These are phyloP conservation scores for Gillenia trifoliata DNA, from an alignment of 306 rosid genomes.

Conservation along the genomic window DNA sequence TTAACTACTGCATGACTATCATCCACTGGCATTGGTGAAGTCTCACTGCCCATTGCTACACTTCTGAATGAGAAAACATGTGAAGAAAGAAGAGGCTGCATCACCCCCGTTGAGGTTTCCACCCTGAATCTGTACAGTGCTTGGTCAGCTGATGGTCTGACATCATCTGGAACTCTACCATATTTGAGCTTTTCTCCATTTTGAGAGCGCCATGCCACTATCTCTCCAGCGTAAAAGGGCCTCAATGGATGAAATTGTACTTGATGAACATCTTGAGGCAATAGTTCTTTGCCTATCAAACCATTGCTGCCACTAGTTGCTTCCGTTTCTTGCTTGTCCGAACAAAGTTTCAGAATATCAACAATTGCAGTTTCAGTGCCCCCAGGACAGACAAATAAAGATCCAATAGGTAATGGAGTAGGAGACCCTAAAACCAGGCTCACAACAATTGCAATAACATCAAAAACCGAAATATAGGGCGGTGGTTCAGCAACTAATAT, in stretches of 20 bases:
- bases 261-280: slow-evolving; percentile 88
- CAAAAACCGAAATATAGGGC: slow-evolving; percentile 57
- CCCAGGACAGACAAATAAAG: slow-evolving; percentile 78
- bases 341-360: slow-evolving; percentile 69
- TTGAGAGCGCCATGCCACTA: slow-evolving; percentile 96
- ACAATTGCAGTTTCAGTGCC: slow-evolving; percentile 76
- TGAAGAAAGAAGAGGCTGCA: slow-evolving; percentile 68
- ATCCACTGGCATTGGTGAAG: slow-evolving; percentile 36
- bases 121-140: slow-evolving; percentile 81
- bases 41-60: slow-evolving; percentile 46
- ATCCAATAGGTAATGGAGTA: slow-evolving; percentile 71
- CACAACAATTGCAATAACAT: slow-evolving; percentile 72
- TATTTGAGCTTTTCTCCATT: slow-evolving; percentile 88
- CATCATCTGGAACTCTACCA: slow-evolving; percentile 81
- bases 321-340: slow-evolving; percentile 74
- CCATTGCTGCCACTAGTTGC: slow-evolving; percentile 46
- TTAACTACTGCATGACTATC: slow-evolving; percentile 28
- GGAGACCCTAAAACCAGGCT: slow-evolving; percentile 92
- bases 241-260: slow-evolving; percentile 92
- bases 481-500: slow-evolving; percentile 91
- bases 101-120: slow-evolving; percentile 59
- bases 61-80: slow-evolving; percentile 85
- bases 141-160: slow-evolving; percentile 89
- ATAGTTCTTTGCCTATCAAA: slow-evolving; percentile 69
- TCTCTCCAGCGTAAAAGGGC: slow-evolving; percentile 91